A percentile compares a stretch with the other conserved stretches of the same genome.
Evolutionary conservation across 1,139 yeast species (phyloP).

Genomic region (Suhomyces wounanorum): DNA sequence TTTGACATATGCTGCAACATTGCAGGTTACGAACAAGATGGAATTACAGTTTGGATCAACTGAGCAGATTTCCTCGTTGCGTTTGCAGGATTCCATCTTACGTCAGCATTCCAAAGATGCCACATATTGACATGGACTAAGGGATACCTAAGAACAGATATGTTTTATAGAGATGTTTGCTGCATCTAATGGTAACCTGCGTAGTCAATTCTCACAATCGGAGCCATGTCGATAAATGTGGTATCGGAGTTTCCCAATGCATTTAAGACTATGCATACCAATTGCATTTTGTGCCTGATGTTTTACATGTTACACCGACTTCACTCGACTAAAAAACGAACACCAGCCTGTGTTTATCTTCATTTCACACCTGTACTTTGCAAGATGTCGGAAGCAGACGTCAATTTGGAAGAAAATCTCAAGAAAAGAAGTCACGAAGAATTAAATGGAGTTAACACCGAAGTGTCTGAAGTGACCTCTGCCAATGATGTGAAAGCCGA

Average conservation of each 20-base stretch:
- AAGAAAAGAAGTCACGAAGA: constrained; percentile 7
- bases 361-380: neutral
- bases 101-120: neutral
- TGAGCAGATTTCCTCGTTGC: neutral
- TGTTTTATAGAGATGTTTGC: neutral
- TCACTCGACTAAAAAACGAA: constrained; percentile 10
- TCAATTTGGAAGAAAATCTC: constrained; percentile 5
- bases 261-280: neutral
- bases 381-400: constrained; percentile 11
- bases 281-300: constrained; percentile 1
- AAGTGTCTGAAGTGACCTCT: neutral
- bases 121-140: neutral
- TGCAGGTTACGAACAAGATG: neutral
- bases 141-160: too few relatives aligned
- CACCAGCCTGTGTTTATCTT: constrained; percentile 1
- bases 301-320: constrained; percentile 6
- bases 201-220: neutral
- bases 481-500: constrained; percentile 1
- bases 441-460: neutral
- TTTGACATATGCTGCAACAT: neutral
- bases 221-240: neutral
- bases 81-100: neutral
- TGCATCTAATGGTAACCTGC: neutral
- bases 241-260: neutral
- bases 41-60: neutral